Conservation (phyloP, 2,329 filamentous ascomycete species). For the Venturia aucupariae region DNA sequence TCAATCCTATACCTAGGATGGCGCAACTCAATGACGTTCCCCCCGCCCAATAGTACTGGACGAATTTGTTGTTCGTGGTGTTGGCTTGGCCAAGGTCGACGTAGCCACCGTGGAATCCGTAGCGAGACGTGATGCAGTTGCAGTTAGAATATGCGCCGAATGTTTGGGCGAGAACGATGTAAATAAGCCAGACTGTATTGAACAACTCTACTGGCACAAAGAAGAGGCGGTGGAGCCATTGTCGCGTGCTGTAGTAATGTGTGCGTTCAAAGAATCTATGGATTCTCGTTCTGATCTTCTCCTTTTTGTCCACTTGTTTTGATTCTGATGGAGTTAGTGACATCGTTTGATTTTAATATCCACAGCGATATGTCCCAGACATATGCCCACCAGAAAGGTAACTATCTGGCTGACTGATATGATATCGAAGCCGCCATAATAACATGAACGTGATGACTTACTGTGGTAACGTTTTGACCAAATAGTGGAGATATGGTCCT, state of each 20-base stretch:
- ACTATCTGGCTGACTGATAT: not conserved
- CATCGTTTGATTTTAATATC: not conserved
- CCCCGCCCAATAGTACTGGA: constrained; percentile 11
- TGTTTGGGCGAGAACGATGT: constrained; percentile 13
- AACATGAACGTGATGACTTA: not conserved
- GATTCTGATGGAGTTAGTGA: not conserved
- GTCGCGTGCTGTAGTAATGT: constrained; percentile 5
- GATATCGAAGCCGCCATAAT: no score
- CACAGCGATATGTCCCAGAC: not conserved
- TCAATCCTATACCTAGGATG: constrained; percentile 11
- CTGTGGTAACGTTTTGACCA: not conserved
- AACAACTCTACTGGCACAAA: constrained; percentile 13
- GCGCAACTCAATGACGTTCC: constrained; percentile 12
- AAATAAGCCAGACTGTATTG: constrained; percentile 12
- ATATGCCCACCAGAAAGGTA: not conserved
- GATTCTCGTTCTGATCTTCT: not conserved
- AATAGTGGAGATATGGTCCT: not conserved
- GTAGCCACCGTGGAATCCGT: constrained; percentile 13
- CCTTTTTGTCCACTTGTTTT: not conserved
- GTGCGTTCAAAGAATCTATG: not conserved
- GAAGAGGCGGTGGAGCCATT: constrained; percentile 13
- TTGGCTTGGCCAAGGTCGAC: constrained; percentile 6
- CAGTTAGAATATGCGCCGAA: constrained; percentile 14
- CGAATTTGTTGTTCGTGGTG: constrained; percentile 1
- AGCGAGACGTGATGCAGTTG: constrained; percentile 12